A percentile compares a stretch with the other conserved stretches of the same genome.
Conservation (phyloP, 2,329 filamentous ascomycete genomes). For the Lecanoromycetidae sp. region DNA sequence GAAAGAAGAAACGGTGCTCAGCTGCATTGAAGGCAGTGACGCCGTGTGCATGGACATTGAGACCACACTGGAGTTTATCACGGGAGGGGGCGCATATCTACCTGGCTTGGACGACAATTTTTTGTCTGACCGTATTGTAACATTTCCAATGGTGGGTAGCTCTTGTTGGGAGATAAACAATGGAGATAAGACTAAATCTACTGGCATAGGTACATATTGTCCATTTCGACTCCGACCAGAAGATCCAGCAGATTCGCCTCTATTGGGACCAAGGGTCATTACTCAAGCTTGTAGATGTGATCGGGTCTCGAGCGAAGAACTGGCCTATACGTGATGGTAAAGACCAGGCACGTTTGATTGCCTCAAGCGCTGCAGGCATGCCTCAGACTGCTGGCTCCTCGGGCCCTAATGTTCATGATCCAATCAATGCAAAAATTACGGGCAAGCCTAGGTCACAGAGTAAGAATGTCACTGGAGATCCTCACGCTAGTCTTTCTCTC, state of each 20-base stretch:
- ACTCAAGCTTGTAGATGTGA: constrained; percentile 85
- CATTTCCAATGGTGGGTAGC: constrained; percentile 63
- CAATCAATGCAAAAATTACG: constrained; percentile 5
- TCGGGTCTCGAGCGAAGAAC: constrained; percentile 77
- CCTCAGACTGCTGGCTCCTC: constrained; percentile 22
- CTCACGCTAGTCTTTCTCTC: constrained; percentile 60
- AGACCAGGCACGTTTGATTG: constrained; percentile 70
- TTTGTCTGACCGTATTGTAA: constrained; percentile 66
- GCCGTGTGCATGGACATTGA: constrained; percentile 67
- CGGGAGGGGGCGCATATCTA: constrained; percentile 72
- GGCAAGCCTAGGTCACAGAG: constrained; percentile 18
- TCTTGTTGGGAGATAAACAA: constrained; percentile 12
- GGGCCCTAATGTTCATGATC: constrained; percentile 2
- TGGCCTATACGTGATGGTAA: constrained; percentile 87
- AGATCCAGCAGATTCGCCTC: constrained; percentile 76
- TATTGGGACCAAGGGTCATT: constrained; percentile 93
- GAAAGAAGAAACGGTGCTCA: constrained; percentile 66
- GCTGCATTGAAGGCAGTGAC: constrained; percentile 57
- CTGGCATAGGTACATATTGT: constrained; percentile 67
- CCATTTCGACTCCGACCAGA: constrained; percentile 60
- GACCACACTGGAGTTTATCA: constrained; percentile 69
- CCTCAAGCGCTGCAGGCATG: constrained; percentile 38
- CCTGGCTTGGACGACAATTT: constrained; percentile 92
- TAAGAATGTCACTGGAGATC: constrained; percentile 46
- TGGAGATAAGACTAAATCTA: background rate